Base-by-base conservation (phyloP, 345 rosid genomes). In the Noccaea bulbosa region DNA sequence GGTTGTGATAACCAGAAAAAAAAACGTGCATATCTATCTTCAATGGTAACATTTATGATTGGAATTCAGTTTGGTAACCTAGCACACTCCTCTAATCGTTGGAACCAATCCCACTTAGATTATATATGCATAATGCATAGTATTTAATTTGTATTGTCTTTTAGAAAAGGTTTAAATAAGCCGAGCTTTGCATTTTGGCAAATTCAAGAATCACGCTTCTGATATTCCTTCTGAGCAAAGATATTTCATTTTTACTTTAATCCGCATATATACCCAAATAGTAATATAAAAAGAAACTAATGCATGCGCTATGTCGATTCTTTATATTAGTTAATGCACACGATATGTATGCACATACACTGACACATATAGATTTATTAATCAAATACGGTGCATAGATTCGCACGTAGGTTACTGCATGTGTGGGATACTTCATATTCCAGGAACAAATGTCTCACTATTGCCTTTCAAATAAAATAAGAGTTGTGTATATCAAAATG, bases 171-270 rank as follows among this genome's bases (percentile, higher is more conserved):
- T 63, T 38, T 24, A 56, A 58, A 30, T 40, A 35, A 59, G 17
- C 40, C 3, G 0, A 49, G 22, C 54, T 50, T 59, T 43, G 73
- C 30, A 67, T 41, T 67, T 59, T 60, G 49, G 57, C 63, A 60
- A 51, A 44, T 37, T 62, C 74, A 62, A 75, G 78, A 75, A 68
- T 68, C 78, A 75, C 69, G 78, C 78, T 68, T 75, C 74, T 68
- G 78, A 61, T 75, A 62, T 75, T 67, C 74, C 74, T 75, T 75
- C 69, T 75, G 74, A 58, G n/a, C 74, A 1, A 68, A 75, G 78
- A 75, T 61, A 67, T 53, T 62, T 53, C 48, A 45, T 15, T 20
- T 34, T 60, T 44, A 52, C 62, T 59, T 59, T 59, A 53, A 52
- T 46, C 15, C 12, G 27, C 27, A 16, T 7, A 58, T 51, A 34